phyloP scores from a whole-genome alignment of 306 rosid genomes.

The Vigna mungo region DNA sequence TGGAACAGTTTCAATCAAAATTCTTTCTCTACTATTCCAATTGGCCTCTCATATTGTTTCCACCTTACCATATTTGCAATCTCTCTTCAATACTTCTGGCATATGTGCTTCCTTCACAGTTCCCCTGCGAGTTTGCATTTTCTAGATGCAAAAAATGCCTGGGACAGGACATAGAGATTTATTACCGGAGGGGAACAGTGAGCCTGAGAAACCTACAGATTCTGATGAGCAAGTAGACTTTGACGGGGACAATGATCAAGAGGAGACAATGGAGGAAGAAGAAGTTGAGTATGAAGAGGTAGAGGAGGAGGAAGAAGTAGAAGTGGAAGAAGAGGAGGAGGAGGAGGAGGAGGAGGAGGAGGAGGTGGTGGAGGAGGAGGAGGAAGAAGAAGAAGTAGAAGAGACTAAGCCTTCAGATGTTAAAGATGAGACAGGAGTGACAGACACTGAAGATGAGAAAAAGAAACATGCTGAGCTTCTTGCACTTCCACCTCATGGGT shows the following conservation, averaged over 20 bases:
- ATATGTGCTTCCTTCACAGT: slow-evolving; percentile 75
- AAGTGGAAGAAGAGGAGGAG: slow-evolving; percentile 71
- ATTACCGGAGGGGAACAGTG: slow-evolving; percentile 47
- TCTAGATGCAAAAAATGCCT: slow-evolving; percentile 72
- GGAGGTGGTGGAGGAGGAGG: slow-evolving; percentile 62
- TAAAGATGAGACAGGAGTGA: slow-evolving; percentile 46
- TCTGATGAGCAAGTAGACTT: slow-evolving; percentile 75
- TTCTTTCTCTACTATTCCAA: slow-evolving; percentile 76
- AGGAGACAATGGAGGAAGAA: slow-evolving; percentile 69
- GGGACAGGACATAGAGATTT: slow-evolving; percentile 54
- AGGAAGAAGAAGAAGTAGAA: slow-evolving; percentile 43
- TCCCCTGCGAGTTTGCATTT: slow-evolving; percentile 74
- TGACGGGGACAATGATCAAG: slow-evolving; percentile 72
- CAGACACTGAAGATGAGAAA: slow-evolving; percentile 48
- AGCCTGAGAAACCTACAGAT: slow-evolving; percentile 57
- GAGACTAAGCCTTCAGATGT: slow-evolving; percentile 46
- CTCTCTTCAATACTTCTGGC: slow-evolving; percentile 84
- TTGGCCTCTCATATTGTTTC: slow-evolving; percentile 77
- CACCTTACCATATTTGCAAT: slow-evolving; percentile 73
- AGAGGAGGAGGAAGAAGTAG: slow-evolving; percentile 73
- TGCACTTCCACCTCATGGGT: slow-evolving; percentile 83
- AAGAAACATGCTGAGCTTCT: slow-evolving; percentile 72
- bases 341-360: slow-evolving; percentile 70
- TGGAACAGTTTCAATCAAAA: slow-evolving; percentile 66
- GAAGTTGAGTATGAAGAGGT: slow-evolving; percentile 78